phyloP scores from a whole-genome alignment of 371 early-diverging fungal genomes.

The Mucor mucedo region DNA sequence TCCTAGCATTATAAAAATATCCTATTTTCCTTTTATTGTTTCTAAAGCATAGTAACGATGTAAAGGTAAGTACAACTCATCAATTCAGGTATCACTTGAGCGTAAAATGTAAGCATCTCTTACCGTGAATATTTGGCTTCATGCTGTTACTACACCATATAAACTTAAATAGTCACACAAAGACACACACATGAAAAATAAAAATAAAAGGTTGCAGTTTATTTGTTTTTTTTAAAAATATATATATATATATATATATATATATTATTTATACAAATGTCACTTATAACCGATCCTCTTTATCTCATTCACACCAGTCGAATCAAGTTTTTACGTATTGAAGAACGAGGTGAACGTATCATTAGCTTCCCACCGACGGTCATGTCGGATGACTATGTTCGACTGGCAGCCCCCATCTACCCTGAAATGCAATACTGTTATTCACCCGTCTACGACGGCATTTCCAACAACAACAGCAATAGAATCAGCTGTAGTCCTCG shows the following conservation, averaged over 20 bases:
- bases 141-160: too few species aligned
- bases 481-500: constrained; percentile 34
- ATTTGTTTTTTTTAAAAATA: too few species aligned
- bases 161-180: too few species aligned
- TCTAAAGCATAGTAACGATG: too few species aligned
- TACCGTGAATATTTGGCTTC: too few species aligned
- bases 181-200: too few species aligned
- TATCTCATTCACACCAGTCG: constrained; percentile 80
- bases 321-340: constrained; percentile 73
- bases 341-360: constrained; percentile 78
- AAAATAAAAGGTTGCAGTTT: too few species aligned
- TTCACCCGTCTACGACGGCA: constrained; percentile 60
- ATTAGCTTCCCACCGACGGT: constrained; percentile 71
- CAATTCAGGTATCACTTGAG: too few species aligned
- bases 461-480: constrained; percentile 1
- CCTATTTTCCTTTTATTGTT: background rate
- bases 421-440: constrained; percentile 76
- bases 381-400: constrained; percentile 78
- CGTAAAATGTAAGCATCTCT: too few species aligned
- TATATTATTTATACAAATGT: constrained; percentile 38
- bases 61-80: too few species aligned
- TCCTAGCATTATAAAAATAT: background rate
- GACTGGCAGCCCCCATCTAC: constrained; percentile 71
- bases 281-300: constrained; percentile 73
- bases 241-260: too few species aligned